Conservation (phyloP, 2,329 filamentous ascomycete species). For the Daldinia sp. region DNA sequence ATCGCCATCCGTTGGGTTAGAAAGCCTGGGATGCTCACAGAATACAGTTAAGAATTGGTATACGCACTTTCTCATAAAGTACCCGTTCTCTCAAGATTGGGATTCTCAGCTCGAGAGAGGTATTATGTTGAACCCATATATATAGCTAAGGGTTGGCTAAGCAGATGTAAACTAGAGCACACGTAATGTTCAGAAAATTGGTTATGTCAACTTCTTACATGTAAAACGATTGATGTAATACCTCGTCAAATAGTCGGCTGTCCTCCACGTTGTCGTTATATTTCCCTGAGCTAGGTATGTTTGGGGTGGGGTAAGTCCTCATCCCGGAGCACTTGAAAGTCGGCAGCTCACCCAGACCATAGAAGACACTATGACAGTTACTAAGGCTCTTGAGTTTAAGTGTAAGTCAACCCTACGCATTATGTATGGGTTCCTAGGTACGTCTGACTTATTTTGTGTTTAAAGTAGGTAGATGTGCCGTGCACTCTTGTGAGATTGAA, state of each 20-base stretch:
- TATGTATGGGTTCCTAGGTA: no score
- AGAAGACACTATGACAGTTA: neutral
- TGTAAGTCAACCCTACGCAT: neutral
- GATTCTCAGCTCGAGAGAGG: neutral
- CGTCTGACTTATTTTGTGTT: no score
- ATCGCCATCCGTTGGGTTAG: no score
- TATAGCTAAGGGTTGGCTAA: neutral
- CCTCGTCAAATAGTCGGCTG: conserved; percentile 3
- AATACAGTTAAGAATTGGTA: neutral
- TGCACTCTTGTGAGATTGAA: no score
- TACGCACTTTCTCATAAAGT: neutral
- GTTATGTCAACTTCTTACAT: neutral
- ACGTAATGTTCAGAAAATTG: neutral
- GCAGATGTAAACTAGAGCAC: neutral
- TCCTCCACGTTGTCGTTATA: conserved; percentile 5
- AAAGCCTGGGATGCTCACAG: no score
- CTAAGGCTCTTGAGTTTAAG: neutral
- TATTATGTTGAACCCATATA: neutral
- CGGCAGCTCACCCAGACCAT: neutral
- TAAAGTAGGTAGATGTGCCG: neutral
- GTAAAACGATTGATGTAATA: conserved; percentile 16
- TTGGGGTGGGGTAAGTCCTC: conserved; percentile 46
- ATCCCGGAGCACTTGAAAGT: neutral
- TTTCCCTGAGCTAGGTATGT: conserved; percentile 13
- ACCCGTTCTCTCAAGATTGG: neutral